phyloP scores from a whole-genome alignment of 2,329 filamentous ascomycete species.

The Cercospora canescens region DNA sequence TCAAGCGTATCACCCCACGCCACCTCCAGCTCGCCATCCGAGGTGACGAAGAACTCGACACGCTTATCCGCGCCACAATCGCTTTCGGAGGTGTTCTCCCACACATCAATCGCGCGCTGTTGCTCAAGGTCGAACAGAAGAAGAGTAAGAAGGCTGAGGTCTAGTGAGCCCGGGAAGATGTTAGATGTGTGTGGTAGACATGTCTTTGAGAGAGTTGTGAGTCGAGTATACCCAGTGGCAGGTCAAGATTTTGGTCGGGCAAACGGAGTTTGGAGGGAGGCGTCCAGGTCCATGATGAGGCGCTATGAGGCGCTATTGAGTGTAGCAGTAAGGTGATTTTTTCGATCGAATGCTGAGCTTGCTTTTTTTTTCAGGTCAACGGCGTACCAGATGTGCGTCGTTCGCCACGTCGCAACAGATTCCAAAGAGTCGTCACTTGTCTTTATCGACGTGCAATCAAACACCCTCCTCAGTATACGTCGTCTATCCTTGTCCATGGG shows the following conservation, averaged over 20 bases:
- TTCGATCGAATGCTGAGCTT: constrained; percentile 8
- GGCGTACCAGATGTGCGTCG: neutral
- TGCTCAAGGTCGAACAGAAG: constrained; percentile 97
- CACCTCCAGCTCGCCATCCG: constrained; percentile 99
- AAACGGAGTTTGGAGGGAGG: constrained; percentile 5
- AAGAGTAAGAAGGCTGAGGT: constrained; percentile 70
- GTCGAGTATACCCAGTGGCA: constrained; percentile 12
- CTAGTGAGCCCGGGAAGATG: constrained; percentile 25
- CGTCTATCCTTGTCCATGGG: constrained; percentile 15
- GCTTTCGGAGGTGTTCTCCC: constrained; percentile 97
- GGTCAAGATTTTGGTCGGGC: constrained; percentile 2
- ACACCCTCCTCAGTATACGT: constrained; percentile 16
- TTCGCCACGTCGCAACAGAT: neutral
- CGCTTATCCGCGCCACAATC: constrained; percentile 94
- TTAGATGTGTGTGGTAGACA: constrained; percentile 5
- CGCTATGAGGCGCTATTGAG: constrained; percentile 6
- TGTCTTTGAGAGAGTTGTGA: constrained; percentile 2
- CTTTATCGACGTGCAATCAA: neutral
- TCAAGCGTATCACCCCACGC: constrained; percentile 99
- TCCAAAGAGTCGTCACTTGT: neutral
- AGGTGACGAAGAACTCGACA: constrained; percentile 91
- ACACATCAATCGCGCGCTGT: constrained; percentile 95
- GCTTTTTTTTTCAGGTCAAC: neutral
- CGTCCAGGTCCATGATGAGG: constrained; percentile 5
- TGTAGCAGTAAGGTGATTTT: constrained; percentile 10